Percentiles rank a stretch among this genome's conserved stretches.
phyloP scores from a whole-genome alignment of 371 early-diverging fungal species.

The Mucor circinelloides region DNA sequence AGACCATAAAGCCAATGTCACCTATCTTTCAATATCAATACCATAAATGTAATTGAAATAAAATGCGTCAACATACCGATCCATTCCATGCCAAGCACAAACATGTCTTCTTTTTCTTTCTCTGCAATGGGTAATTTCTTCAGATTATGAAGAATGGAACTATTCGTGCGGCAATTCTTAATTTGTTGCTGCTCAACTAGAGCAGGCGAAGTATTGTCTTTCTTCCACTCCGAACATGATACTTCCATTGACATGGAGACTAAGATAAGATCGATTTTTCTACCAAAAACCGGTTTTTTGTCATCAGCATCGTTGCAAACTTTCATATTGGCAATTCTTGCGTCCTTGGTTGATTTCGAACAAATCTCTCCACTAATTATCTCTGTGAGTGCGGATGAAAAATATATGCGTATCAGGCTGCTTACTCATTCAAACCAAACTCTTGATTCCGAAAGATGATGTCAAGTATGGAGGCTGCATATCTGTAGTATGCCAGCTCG shows the following conservation, averaged over 20 bases:
- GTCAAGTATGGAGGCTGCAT: not conserved
- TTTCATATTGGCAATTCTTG: not conserved
- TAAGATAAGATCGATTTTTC: not conserved
- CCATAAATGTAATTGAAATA: not conserved
- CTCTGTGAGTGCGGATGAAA: not conserved
- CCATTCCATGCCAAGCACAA: conserved; percentile 2
- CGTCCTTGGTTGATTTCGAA: not conserved
- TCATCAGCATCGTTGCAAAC: not conserved
- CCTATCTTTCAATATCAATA: not conserved
- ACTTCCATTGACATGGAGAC: not conserved
- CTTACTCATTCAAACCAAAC: not conserved
- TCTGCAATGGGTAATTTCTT: not conserved
- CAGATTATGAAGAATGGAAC: not conserved
- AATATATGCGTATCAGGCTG: not conserved
- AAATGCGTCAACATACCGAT: not conserved
- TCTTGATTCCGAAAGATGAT: not conserved
- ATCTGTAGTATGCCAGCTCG: not conserved
- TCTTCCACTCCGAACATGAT: not conserved
- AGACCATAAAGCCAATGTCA: not conserved
- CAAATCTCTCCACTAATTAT: not conserved
- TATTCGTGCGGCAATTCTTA: not conserved
- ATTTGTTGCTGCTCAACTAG: not conserved
- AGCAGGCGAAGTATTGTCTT: not conserved
- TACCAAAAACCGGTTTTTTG: not conserved
- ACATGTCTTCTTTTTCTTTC: conserved; percentile 1